Evolutionary conservation across 2,329 filamentous ascomycete species (phyloP).

Genomic region (Fusarium neocosmosporiellum): DNA sequence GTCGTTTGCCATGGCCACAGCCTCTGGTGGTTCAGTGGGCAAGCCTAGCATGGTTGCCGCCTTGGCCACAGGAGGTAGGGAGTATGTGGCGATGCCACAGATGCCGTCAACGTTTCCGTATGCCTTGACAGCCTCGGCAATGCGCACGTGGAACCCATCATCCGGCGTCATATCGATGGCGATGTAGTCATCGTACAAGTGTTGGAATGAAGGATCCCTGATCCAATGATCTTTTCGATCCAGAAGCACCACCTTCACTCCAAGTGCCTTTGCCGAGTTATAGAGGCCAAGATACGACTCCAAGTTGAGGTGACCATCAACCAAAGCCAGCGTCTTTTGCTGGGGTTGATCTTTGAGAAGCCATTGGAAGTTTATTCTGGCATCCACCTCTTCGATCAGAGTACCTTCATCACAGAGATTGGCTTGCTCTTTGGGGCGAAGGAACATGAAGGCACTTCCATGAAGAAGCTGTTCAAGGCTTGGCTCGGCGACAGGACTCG

Average conservation of each 20-base stretch:
- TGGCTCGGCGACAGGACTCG: background rate
- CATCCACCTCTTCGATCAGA: background rate
- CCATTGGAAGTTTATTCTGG: background rate
- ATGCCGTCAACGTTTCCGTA: background rate
- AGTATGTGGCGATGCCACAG: background rate
- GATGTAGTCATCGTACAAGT: background rate
- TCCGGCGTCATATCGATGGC: background rate
- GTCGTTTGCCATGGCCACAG: background rate
- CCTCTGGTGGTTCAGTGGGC: background rate
- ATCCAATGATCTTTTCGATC: background rate
- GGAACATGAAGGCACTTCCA: background rate
- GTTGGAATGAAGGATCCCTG: background rate
- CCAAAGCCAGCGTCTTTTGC: background rate
- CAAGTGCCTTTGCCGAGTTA: conserved; percentile 1
- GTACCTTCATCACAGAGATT: background rate
- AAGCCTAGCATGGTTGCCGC: background rate
- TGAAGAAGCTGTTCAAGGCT: background rate
- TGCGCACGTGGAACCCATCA: background rate
- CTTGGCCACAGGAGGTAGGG: background rate
- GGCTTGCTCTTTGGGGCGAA: background rate
- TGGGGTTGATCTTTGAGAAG: background rate
- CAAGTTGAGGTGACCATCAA: conserved; percentile 2
- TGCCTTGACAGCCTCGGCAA: background rate
- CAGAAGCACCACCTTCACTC: background rate
- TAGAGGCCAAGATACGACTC: background rate